Conservation (phyloP, 2,329 filamentous ascomycete genomes). For the Teratosphaeriaceae sp. region DNA sequence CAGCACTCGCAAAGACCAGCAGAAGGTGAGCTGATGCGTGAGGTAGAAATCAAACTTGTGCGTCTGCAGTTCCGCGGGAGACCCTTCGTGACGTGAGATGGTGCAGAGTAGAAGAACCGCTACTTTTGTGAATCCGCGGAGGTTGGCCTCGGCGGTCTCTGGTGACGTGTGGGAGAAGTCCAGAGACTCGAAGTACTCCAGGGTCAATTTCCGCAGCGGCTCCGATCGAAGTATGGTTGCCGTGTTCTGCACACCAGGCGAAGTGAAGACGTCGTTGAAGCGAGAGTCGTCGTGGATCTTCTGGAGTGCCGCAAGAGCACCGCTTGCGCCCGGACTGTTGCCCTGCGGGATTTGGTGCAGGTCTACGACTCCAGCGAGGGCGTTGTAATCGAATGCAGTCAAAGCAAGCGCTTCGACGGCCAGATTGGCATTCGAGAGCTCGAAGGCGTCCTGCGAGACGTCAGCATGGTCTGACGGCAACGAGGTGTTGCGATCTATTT, state of each 20-base stretch:
- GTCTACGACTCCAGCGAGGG: no score
- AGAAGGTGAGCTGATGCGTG: slow-evolving; percentile 1
- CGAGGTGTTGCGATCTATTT: no score
- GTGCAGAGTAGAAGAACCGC: neutral
- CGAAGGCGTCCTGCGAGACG: neutral
- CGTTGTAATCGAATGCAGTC: neutral
- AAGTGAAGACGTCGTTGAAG: neutral
- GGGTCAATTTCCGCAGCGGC: neutral
- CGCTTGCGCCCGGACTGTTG: neutral
- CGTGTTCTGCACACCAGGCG: neutral
- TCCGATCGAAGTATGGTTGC: neutral
- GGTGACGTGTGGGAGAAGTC: neutral
- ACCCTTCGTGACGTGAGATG: no score
- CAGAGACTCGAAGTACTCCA: neutral
- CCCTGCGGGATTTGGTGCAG: neutral
- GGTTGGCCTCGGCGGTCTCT: neutral
- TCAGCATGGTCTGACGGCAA: no score
- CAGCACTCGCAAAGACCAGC: neutral
- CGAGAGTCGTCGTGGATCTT: neutral
- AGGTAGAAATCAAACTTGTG: slow-evolving; percentile 2
- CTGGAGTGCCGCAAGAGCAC: neutral
- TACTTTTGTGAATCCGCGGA: neutral
- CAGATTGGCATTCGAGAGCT: neutral
- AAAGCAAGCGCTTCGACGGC: neutral
- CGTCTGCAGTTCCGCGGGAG: neutral